Evolutionary conservation across 2,329 filamentous ascomycete genomes (phyloP).

Genomic region (Microsporum audouinii): DNA sequence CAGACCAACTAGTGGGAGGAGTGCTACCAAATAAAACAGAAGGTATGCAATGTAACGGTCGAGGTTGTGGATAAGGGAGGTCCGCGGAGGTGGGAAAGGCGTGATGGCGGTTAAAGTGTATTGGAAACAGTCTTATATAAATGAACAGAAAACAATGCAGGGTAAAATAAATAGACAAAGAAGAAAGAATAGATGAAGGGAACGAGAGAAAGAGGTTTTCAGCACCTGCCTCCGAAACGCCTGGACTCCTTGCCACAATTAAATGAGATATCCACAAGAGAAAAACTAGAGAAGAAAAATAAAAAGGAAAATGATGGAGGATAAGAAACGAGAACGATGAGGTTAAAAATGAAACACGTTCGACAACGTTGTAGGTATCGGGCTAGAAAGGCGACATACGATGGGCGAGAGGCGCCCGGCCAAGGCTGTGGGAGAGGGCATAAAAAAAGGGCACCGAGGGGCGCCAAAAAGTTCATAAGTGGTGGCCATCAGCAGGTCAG

Average conservation of each 20-base stretch:
- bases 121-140: conserved; percentile 4
- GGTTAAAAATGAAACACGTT: neutral
- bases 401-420: neutral
- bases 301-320: neutral
- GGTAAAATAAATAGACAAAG: neutral
- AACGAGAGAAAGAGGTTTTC: conserved; percentile 4
- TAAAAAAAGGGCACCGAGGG: neutral
- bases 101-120: neutral
- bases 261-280: neutral
- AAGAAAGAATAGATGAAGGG: neutral
- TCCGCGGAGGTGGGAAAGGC: conserved; percentile 7
- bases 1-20: neutral
- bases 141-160: neutral
- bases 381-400: neutral
- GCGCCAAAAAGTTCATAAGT: neutral
- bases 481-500: neutral
- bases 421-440: neutral
- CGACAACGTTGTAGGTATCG: neutral
- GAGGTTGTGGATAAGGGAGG: neutral
- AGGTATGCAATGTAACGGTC: neutral
- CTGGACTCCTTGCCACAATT: conserved; percentile 1
- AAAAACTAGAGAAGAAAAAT: neutral
- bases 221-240: neutral
- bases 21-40: neutral
- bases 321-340: neutral